These are phyloP conservation scores for Handroanthus guayacan DNA, from an alignment of 257 asterid genomes.

Conservation along the genomic window DNA sequence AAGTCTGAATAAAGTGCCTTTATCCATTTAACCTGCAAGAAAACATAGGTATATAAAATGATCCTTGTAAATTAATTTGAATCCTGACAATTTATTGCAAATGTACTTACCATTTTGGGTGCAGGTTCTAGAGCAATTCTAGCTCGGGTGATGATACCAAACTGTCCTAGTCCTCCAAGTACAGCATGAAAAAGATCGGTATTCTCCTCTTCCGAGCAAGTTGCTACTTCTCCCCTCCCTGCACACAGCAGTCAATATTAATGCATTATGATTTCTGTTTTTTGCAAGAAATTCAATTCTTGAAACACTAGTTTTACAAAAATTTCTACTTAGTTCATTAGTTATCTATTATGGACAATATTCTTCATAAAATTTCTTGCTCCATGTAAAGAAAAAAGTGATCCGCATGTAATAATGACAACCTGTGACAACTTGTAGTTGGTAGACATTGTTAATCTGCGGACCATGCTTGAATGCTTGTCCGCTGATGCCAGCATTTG, in stretches of 20 bases:
- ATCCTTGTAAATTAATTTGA: not conserved
- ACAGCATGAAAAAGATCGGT: constrained; percentile 79
- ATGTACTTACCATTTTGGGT: constrained; percentile 60
- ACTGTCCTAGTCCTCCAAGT: constrained; percentile 93
- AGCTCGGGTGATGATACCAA: constrained; percentile 85
- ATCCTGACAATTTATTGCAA: not conserved
- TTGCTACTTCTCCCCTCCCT: constrained; percentile 81
- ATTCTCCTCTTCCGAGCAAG: constrained; percentile 75
- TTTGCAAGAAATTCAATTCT: not conserved
- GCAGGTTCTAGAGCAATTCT: constrained; percentile 80
- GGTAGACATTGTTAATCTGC: constrained; percentile 88
- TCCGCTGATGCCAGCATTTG: constrained; percentile 95
- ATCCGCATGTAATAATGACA: constrained; percentile 13
- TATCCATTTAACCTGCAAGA: constrained; percentile 87
- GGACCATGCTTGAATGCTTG: constrained; percentile 95
- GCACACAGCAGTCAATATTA: constrained; percentile 24
- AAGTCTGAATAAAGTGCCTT: constrained; percentile 85
- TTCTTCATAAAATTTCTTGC: not conserved
- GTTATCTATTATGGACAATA: too few species aligned
- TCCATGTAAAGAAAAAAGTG: not conserved
- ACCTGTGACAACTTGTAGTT: constrained; percentile 93
- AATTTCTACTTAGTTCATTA: too few species aligned
- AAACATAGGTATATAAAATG: constrained; percentile 10
- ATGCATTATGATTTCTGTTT: constrained; percentile 2
- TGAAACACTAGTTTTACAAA: too few species aligned